These are phyloP conservation scores for Populus pruinosa DNA, from an alignment of 345 rosid species.

Conservation along the genomic window DNA sequence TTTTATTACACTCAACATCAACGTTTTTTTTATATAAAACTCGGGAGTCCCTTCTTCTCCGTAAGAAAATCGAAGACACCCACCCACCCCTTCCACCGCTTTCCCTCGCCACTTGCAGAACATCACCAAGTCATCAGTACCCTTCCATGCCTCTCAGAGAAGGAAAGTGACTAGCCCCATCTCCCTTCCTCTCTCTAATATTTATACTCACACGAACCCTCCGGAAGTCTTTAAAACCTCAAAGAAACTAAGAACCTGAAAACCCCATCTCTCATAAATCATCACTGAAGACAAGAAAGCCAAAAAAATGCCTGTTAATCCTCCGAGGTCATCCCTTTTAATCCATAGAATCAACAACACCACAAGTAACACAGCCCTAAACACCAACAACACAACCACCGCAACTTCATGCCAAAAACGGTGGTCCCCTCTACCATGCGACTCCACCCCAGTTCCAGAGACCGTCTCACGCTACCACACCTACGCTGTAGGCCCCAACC, in stretches of 20 bases:
- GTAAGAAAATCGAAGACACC: conserved; percentile 4
- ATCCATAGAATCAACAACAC: conserved; percentile 28
- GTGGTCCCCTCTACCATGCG: conserved; percentile 25
- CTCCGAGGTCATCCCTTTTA: conserved; percentile 28
- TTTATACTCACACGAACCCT: background rate
- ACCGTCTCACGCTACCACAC: conserved; percentile 21
- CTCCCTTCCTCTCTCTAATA: conserved; percentile 6
- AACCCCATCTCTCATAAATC: background rate
- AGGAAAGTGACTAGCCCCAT: background rate
- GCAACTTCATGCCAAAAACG: conserved; percentile 19
- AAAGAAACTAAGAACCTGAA: background rate
- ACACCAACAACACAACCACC: conserved; percentile 2
- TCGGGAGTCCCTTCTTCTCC: background rate
- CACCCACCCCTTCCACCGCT: background rate
- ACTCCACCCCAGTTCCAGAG: conserved; percentile 18
- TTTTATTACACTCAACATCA: conserved; percentile 10
- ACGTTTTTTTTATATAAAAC: background rate
- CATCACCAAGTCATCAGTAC: background rate
- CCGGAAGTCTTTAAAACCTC: background rate
- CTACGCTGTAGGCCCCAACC: conserved; percentile 28
- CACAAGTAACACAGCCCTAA: conserved; percentile 1
- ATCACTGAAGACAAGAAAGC: background rate
- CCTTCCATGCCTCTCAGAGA: background rate
- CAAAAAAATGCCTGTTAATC: conserved; percentile 24
- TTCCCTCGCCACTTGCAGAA: background rate